Base-by-base conservation (phyloP, 306 rosid species). In the Psophocarpus tetragonolobus region DNA sequence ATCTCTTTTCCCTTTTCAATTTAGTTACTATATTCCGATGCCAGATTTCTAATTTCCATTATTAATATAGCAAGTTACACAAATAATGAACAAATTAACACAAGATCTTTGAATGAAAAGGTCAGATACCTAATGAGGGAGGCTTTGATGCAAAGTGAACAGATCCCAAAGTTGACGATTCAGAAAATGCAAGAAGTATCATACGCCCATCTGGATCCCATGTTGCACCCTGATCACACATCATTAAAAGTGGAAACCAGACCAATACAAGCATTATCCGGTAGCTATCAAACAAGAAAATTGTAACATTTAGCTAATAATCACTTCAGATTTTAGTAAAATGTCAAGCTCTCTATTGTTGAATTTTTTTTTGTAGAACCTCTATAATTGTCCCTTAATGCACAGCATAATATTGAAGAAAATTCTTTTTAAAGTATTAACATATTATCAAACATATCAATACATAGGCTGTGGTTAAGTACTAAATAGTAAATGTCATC, bases 191-290 rank as follows among this genome's bases (percentile, higher is more conserved):
- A 76, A 94, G 94, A 75, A 94, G 88, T 84, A 91, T 86, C 97
- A 94, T 90, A 13, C 82, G 91, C 63, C 97, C 97, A 84, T 92
- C 98, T 74, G 97, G 97, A 85, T 92, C 98, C 98, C 98, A 95
- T 42, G 89, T 87, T 71, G 95, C 98, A 82, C 95, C 91, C 98
- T 95, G 80, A 84, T 66, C 80, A 75, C 21, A 81, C 68, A 80
- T 39, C n/a, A 82, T 74, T 2, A 69, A 61, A 20, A 62, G 36
- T 38, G 61, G 54, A 60, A 82, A 73, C 30, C 18, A 78, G 12
- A 57, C 51, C 68, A 81, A 73, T 20, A 41, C 42, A 38, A 35
- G 54, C 15, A 67, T 63, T 21, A 62, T 1, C 17, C 32, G 27
- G 38, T 20, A 56, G 15, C 45, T 68, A 76, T 33, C 57, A 42